phyloP scores from a whole-genome alignment of 371 early-diverging fungal species.

The Phascolomyces articulosus region DNA sequence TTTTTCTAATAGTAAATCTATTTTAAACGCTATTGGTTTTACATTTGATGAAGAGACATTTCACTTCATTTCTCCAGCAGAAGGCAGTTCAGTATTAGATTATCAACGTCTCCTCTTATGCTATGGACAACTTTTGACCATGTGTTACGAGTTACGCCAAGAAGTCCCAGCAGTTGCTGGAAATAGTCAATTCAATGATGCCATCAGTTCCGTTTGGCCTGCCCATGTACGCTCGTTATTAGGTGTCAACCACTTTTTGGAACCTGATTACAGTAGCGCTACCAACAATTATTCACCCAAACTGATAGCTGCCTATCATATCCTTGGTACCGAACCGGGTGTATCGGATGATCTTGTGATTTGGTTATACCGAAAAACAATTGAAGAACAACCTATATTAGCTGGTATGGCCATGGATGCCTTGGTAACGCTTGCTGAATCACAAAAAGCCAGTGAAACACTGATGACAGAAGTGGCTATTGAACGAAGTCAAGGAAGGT shows the following conservation, averaged over 20 bases:
- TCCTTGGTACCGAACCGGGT: constrained; percentile 51
- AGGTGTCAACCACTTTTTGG: constrained; percentile 10
- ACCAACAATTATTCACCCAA: constrained; percentile 17
- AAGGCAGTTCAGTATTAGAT: constrained; percentile 8
- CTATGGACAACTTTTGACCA: constrained; percentile 28
- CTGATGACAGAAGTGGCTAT: constrained; percentile 47
- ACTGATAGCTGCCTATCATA: constrained; percentile 25
- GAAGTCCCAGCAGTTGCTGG: constrained; percentile 19
- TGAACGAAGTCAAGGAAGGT: constrained; percentile 50
- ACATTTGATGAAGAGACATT: constrained; percentile 22
- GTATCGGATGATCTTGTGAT: constrained; percentile 50
- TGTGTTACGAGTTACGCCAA: constrained; percentile 20
- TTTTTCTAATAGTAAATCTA: constrained; percentile 28
- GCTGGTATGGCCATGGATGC: constrained; percentile 41
- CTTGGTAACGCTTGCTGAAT: constrained; percentile 40
- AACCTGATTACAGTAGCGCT: not conserved
- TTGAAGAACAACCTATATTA: constrained; percentile 31
- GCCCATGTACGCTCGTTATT: not conserved
- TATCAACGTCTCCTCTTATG: constrained; percentile 19
- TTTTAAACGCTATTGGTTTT: constrained; percentile 41
- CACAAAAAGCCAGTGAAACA: constrained; percentile 29
- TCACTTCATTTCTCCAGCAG: constrained; percentile 37
- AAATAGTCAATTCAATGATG: not conserved
- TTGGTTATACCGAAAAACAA: constrained; percentile 49
- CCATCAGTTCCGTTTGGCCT: not conserved